A percentile compares a stretch with the other conserved stretches of the same genome.
These are phyloP conservation scores for Pyrus pyrifolia DNA, from an alignment of 306 rosid genomes.

Conservation along the genomic window DNA sequence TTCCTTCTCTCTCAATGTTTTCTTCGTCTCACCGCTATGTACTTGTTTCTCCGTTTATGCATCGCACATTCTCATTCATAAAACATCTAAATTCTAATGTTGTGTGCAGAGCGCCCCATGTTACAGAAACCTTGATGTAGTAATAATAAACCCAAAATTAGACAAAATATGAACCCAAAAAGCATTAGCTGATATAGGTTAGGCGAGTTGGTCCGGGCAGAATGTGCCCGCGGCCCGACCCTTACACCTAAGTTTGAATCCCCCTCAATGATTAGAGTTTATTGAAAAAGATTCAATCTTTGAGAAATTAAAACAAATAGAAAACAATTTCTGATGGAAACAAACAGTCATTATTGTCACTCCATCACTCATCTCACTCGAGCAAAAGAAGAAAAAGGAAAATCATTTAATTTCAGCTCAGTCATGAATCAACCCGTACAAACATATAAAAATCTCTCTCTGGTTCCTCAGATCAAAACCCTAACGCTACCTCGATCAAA, in stretches of 20 bases:
- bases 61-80: not conserved
- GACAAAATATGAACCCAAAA: not conserved
- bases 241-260: not conserved
- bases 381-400: not conserved
- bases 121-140: not conserved
- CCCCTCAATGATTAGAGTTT: not conserved
- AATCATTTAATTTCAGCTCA: slow-evolving; percentile 6
- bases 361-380: slow-evolving; percentile 6
- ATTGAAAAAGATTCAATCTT: not conserved
- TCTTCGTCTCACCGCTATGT: not conserved
- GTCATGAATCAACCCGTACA: not conserved
- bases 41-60: not conserved
- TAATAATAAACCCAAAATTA: not conserved
- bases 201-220: not conserved
- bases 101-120: not conserved
- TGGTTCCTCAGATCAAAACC: slow-evolving; percentile 5
- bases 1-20: not conserved
- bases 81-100: not conserved
- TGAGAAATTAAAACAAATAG: not conserved
- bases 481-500: not conserved
- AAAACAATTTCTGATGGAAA: not conserved
- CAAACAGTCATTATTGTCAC: not conserved
- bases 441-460: not conserved
- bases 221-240: not conserved
- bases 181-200: not conserved